Evolutionary conservation across 768 basidiomycete species (phyloP), one percentile per base, ranked within the genome.

Genomic region (Tulasnella sp.): DNA sequence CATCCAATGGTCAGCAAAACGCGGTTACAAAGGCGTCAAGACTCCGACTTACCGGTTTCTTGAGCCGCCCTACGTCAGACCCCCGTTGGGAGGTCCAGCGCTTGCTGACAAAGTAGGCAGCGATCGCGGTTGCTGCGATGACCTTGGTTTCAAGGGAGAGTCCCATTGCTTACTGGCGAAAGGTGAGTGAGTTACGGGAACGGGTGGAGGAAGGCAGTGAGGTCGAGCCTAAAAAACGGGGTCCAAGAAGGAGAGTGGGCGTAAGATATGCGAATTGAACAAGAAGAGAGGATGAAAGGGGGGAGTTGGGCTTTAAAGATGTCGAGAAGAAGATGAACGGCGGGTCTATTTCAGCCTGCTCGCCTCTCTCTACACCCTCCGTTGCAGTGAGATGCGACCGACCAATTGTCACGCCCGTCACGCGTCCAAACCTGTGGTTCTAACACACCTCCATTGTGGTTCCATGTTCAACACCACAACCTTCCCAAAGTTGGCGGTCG

Each of bases 111-210:
- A 42, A 34, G 73, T 75, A 75, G 3, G 40, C 41, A 28, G 44
- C 34, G 46, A 75, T 24, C 3, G 41, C 46, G 28, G 73, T 75
- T 48, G 73, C 73, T 41, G 73, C 73, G 34, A 75, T 41, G 28
- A 75, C 18, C 20, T 75, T 75, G 22, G 46, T 42, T 75, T 75
- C 73, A 41, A 75, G 14, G 37, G 73, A 75, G 40, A 75, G 34
- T 3, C 31, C 73, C 73, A 75, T 75, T 60, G 14, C 12, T 24
- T 3, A 22, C n/a, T 60, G n/a, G 64, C 28, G 24, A 37, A 31
- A 69, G 64, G 64, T 69, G 50, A 54, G 50, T 18, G 28, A 69
- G 64, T 37, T 28, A 16, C 28, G n/a, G 34, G 64, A n/a, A 22
- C 22, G 22, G 50, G 24, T 54, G 50, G 50, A 69, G 22, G 64